These are phyloP conservation scores for Acanthamoeba castellanii DNA, from an alignment of 208 protist genomes.

Conservation along the genomic window DNA sequence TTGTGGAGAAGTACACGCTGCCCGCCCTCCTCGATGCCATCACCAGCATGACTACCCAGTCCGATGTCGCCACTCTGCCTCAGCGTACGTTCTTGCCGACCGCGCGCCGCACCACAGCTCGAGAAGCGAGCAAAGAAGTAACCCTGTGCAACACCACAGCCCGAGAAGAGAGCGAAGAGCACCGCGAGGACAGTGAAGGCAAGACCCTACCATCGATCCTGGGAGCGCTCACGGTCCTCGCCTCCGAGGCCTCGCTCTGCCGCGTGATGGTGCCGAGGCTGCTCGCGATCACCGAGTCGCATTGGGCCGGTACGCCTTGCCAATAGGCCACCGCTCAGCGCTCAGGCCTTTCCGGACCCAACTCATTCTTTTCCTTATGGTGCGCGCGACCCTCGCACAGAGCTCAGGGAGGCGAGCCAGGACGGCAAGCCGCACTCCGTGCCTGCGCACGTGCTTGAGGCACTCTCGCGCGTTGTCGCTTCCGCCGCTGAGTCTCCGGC, in stretches of 20 bases:
- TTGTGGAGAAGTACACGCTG: not conserved
- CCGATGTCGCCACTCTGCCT: not conserved
- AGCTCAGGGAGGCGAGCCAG: not conserved
- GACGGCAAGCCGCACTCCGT: not conserved
- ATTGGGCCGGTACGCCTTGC: constrained; percentile 4
- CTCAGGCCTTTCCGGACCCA: too few species aligned
- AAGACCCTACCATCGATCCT: not conserved
- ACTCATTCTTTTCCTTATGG: not conserved
- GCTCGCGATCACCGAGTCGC: constrained; percentile 5
- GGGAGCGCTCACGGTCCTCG: constrained; percentile 8
- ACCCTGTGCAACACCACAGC: not conserved
- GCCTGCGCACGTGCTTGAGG: not conserved
- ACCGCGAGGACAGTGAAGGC: not conserved
- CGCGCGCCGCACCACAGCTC: not conserved
- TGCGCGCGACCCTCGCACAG: not conserved
- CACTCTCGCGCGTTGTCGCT: not conserved
- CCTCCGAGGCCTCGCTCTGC: constrained; percentile 36
- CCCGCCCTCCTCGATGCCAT: constrained; percentile 15
- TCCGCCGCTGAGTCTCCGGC: not conserved
- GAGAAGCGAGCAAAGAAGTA: not conserved
- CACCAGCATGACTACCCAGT: not conserved
- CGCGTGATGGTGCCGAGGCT: constrained; percentile 29
- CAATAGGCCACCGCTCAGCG: not conserved
- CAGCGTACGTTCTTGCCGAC: not conserved
- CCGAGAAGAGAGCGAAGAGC: constrained; percentile 26